These are phyloP conservation scores for Camellia lanceoleosa DNA, from an alignment of 148 eudicot species.

Conservation along the genomic window DNA sequence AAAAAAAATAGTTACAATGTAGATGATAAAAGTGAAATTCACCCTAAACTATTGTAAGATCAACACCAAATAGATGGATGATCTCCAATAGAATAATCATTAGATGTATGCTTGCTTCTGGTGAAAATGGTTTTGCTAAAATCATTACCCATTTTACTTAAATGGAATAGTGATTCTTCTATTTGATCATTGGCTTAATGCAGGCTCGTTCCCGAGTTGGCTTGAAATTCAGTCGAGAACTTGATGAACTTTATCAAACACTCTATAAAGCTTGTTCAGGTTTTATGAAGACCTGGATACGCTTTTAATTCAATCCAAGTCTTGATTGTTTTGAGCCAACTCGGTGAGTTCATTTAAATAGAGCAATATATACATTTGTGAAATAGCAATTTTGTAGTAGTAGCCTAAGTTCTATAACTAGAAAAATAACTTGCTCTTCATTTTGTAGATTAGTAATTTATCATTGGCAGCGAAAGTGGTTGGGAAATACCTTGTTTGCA, in stretches of 20 bases:
- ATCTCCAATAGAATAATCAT: not conserved
- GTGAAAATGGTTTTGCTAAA: not conserved
- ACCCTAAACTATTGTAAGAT: no score
- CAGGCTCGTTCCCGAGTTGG: constrained; percentile 77
- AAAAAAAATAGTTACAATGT: no score
- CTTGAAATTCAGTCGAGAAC: constrained; percentile 60
- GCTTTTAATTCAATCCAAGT: constrained; percentile 41
- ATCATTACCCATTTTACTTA: constrained; percentile 1
- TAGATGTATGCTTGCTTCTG: not conserved
- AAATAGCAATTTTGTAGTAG: constrained; percentile 1
- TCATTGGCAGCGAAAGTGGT: not conserved
- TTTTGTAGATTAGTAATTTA: not conserved
- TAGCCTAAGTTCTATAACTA: not conserved
- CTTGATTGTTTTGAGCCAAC: constrained; percentile 63
- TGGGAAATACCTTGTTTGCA: not conserved
- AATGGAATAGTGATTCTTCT: constrained; percentile 22
- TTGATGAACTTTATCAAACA: constrained; percentile 53
- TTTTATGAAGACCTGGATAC: constrained; percentile 59
- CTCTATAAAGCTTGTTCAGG: constrained; percentile 57
- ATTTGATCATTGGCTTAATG: constrained; percentile 48
- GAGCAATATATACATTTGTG: constrained; percentile 3
- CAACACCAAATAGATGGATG: not conserved
- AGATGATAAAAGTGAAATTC: no score
- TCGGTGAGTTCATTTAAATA: constrained; percentile 49
- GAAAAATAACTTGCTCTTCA: not conserved